Evolutionary conservation across 768 basidiomycete genomes (phyloP), one percentile per base, ranked within the genome.

Genomic region (Gautieria morchelliformis): DNA sequence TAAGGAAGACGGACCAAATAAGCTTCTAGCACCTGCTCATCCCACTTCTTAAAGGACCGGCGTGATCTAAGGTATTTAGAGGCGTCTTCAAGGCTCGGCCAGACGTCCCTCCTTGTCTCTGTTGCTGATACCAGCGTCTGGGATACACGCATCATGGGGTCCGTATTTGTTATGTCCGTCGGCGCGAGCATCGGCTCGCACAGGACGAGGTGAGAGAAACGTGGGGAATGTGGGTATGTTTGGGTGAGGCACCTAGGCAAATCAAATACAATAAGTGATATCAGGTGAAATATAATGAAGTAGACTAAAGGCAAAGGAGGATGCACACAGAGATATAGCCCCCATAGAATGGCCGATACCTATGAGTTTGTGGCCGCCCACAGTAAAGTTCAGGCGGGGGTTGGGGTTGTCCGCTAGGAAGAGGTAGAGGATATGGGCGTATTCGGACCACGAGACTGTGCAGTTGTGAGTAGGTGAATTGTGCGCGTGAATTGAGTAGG

Each of bases 281-380:
- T 27, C 5, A 27, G 27, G 27, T 8, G 11, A 50, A 27, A n/a
- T 39, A 15, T 20, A 46, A 20, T 3, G 48, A 53, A 51, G 17
- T 20, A 27, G 2, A 27, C 17, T 5, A 3, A 30, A 10, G 35
- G 47, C 17, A 42, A 8, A 15, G 47, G 32, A 35, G 45, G 19
- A 51, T 37, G 35, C 60, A 69, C 79, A 85, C 85, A 84, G 78
- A 20, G 79, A 72, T 56, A 83, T 82, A 40, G 78, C 84, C 14
- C 85, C 85, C 19, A 87, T 68, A 1, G 84, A 85, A 65, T 87
- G 85, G 0, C 84, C 85, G 17, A 87, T 74, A 2, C 83, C 84
- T 39, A 85, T 72, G 2, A 87, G 68, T 45, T 73, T 79, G 59
- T 81, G 69, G 20, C 67, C 27, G 65, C 63, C 27, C 27, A 27